Evolutionary conservation across 202 grass and related monocot species (phyloP), one percentile per base, ranked within the genome.

Genomic region (Dendrocalamus latiflorus): DNA sequence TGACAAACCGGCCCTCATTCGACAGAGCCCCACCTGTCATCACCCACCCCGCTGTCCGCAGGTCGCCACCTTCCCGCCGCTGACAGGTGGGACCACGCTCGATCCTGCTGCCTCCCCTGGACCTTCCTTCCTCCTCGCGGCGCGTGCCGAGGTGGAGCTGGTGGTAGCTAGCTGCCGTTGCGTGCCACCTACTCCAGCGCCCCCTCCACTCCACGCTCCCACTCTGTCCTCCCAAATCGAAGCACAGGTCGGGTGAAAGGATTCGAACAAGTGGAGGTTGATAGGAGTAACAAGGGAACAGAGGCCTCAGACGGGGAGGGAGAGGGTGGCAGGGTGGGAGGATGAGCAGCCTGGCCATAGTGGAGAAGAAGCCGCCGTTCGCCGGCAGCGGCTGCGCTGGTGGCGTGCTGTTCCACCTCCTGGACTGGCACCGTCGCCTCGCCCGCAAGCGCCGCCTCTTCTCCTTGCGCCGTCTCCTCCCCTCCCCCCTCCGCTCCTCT

Each of bases 381-480:
- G 85, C 79, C 24, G 87, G 68, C 65, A 74, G 81, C 49, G 89
- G 92, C 1, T 95, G 93, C 78, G 89, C 83, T 0, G 87, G 93
- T 13, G 91, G 91, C 49, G 74, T 98, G 55, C 92, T 95, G 15
- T 87, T 98, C 82, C 91, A 98, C 81, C 87, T 98, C 48, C 76
- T 95, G 4, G 91, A 93, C 68, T 98, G 96, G 96, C 92, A 98
- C 77, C 87, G 93, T 47, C 86, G 93, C 20, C 89, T 95, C 50
- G 87, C 91, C 0, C 91, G 70, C 83, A 98, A 95, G 85, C 89
- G 87, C 30, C 42, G 76, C 56, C 87, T 94, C 77, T 72, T 83
- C 79, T 94, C 85, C 37, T 85, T 77, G 62, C 77, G 65, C 47
- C 75, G 81, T 4, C 85, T 83, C 30, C 78, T 88, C 41, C 88